Percentiles rank a stretch among this genome's conserved stretches.
These are phyloP conservation scores for Drosera spatulata DNA, from an alignment of 179 eudicot genomes.

Conservation along the genomic window DNA sequence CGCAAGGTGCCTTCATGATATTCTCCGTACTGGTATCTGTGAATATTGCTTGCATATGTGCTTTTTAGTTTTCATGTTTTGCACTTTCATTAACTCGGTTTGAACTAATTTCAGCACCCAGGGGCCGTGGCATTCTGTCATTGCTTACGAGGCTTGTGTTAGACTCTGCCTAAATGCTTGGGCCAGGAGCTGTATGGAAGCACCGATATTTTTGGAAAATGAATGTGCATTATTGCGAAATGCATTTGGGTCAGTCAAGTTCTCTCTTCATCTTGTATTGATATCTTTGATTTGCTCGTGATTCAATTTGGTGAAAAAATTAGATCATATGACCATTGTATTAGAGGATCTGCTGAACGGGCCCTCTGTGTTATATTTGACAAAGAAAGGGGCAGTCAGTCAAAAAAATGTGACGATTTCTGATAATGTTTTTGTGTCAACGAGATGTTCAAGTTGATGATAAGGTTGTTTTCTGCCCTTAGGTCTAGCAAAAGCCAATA, in stretches of 20 bases:
- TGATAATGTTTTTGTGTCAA: too few species aligned
- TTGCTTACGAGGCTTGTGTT: constrained; percentile 96
- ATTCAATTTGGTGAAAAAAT: too few species aligned
- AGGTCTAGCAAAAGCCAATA: too few species aligned
- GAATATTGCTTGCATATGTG: neutral
- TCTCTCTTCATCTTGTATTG: neutral
- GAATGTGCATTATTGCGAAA: constrained; percentile 77
- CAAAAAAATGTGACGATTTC: too few species aligned
- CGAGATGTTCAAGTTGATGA: too few species aligned
- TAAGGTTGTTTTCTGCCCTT: too few species aligned
- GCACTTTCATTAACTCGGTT: neutral
- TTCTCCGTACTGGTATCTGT: neutral
- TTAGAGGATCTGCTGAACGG: too few species aligned
- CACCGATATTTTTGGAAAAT: constrained; percentile 82
- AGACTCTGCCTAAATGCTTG: constrained; percentile 96
- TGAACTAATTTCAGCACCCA: constrained; percentile 48
- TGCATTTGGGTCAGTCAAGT: constrained; percentile 63
- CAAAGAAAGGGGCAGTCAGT: too few species aligned
- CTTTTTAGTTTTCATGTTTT: neutral
- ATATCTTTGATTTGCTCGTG: neutral
- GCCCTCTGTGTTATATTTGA: too few species aligned
- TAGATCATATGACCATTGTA: too few species aligned
- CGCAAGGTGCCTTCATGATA: constrained; percentile 47
- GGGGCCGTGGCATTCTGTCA: constrained; percentile 85
- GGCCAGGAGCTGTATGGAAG: constrained; percentile 93